Evolutionary conservation across 108 stramenopile species (phyloP).

Genomic region (Stephanodiscus minutulus): DNA sequence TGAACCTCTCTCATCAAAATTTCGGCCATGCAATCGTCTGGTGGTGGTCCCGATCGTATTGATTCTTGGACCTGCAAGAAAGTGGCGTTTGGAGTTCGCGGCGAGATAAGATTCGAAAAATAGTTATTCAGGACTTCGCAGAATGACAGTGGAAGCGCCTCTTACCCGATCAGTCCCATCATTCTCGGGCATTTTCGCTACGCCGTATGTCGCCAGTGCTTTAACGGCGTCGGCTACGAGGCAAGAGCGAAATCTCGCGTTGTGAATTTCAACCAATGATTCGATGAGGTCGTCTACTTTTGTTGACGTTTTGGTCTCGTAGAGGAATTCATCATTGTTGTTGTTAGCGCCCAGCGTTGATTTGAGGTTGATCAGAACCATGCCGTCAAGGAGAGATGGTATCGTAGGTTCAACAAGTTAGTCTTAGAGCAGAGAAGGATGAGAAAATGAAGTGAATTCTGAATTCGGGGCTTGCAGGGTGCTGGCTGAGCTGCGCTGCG

Average conservation of each 20-base stretch:
- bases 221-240: constrained; percentile 57
- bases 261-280: constrained; percentile 71
- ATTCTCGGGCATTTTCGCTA: constrained; percentile 53
- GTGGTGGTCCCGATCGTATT: constrained; percentile 66
- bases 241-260: constrained; percentile 54
- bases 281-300: constrained; percentile 74
- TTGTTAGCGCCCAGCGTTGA: constrained; percentile 13
- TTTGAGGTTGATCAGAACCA: constrained; percentile 76
- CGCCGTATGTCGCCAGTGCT: constrained; percentile 65
- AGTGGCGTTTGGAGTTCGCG: too few relatives aligned
- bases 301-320: constrained; percentile 66
- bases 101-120: constrained; percentile 40
- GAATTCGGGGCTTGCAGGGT: too few relatives aligned
- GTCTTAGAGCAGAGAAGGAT: too few relatives aligned
- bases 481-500: too few relatives aligned
- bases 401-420: neutral
- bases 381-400: constrained; percentile 3
- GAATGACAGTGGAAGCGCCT: too few relatives aligned
- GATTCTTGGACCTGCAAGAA: too few relatives aligned
- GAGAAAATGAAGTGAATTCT: too few relatives aligned
- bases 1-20: constrained; percentile 58
- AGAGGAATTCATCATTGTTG: constrained; percentile 71
- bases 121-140: too few relatives aligned
- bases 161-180: constrained; percentile 40
- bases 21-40: constrained; percentile 54